Base-by-base conservation (phyloP, 345 rosid genomes). In the Citrus inodora region DNA sequence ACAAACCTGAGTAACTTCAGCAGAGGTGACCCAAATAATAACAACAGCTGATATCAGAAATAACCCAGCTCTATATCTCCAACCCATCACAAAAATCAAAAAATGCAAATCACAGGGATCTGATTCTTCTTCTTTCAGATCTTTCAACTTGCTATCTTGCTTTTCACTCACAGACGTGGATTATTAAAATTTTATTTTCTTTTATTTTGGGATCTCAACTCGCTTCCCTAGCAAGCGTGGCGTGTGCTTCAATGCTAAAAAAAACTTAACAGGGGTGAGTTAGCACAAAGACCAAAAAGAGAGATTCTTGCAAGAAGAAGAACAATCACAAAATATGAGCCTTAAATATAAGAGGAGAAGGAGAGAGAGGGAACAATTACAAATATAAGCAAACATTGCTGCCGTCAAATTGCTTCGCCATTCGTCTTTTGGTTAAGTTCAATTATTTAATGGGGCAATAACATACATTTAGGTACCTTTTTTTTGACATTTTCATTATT, bases 21-120 rank as follows among this genome's bases (percentile, higher is more conserved):
- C 98, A 40, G 94, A 93, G 80, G 93, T 82, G 79, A 93, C 97
- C 98, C 96, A 92, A 80, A 96, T 96, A 78, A 96, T 74, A 80
- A 96, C 99, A 76, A 96, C 99, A 67, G 98, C 86, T 51, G 80
- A 90, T 46, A 96, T 96, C 82, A 96, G 87, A 78, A 94, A 88
- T 83, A 96, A 77, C 64, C 99, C 99, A 73, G 98, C 94, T 76
- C 77, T 92, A 67, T 96, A 96, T 78, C 87, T 92, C 97, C 91
- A 94, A 79, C 90, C 86, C 99, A 96, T 96, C 55, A 77, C 63
- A 59, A 48, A 42, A 80, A 80, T 30, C 22, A 71, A 56, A 78
- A 70, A 81, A 46, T 37, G 19, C 22, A 53, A 53, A 53, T 53
- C n/a, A 17, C 58, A 17, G 58, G 58, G 58, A 53, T 53, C 58